phyloP scores from a whole-genome alignment of 345 rosid species.

The Syzygium aromaticum region DNA sequence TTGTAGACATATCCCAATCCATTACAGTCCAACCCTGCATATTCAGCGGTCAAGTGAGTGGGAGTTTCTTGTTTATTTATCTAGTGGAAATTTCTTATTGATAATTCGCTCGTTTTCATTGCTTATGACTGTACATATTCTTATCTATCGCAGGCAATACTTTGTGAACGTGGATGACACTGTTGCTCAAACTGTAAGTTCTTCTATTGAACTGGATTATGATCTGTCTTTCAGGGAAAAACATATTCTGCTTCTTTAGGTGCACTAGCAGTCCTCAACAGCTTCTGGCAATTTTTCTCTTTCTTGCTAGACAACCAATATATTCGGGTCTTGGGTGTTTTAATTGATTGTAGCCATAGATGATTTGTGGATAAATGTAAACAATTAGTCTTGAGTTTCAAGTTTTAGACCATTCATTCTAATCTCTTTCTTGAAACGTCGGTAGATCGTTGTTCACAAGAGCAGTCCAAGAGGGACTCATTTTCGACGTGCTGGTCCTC shows the following conservation, averaged over 20 bases:
- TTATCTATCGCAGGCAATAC: constrained; percentile 21
- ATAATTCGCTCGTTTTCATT: background rate
- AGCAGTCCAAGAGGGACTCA: constrained; percentile 24
- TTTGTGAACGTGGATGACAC: constrained; percentile 24
- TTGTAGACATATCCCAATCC: constrained; percentile 69
- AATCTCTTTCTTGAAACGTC: background rate
- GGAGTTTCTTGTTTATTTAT: background rate
- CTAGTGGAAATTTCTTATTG: background rate
- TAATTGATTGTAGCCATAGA: background rate
- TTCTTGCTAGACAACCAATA: background rate
- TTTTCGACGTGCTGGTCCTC: constrained; percentile 41
- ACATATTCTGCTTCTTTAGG: background rate
- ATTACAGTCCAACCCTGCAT: constrained; percentile 73
- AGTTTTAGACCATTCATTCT: background rate
- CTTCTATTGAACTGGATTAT: background rate
- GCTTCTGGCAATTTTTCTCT: background rate
- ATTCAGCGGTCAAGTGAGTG: constrained; percentile 79
- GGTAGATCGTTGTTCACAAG: constrained; percentile 27
- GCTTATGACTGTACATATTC: background rate
- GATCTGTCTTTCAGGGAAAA: background rate
- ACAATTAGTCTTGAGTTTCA: background rate
- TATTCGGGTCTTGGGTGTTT: background rate
- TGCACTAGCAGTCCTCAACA: background rate
- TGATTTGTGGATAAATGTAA: background rate
- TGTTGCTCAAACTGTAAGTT: constrained; percentile 29